Base-by-base conservation (phyloP, 345 rosid genomes). In the Lepidium aucheri region DNA sequence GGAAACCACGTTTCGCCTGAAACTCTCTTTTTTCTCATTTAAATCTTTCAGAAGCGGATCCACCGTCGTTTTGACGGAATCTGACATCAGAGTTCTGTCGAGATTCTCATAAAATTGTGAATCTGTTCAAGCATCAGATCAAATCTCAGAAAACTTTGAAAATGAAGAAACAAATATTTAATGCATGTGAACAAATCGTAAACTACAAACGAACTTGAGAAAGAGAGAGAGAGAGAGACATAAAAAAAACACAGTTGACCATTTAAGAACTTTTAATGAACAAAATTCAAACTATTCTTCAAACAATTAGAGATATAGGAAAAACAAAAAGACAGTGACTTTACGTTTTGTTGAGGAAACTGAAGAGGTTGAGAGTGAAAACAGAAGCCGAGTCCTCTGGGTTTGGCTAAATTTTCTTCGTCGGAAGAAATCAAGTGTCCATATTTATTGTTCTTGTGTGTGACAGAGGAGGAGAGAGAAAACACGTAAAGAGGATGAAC, bases 31-130 rank as follows among this genome's bases (percentile, higher is more conserved):
- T 80, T 83, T 94, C 82, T 82, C 99, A 61, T 90, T 75, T 54
- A 94, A 86, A 81, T 86, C 97, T 75, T 78, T 88, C 82, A 94
- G 38, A 61, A 88, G 65, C 0, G 96, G 99, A 78, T 94, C 99
- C 61, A 75, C 67, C 44, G 8, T 63, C 32, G 67, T 39, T 68
- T 68, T 63, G 12, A 18, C 45, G 54, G 35, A 41, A 67, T 67
- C 68, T 2, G 87, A 78, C 82, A 84, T 81, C 76, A 67, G 64
- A 38, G 32, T 60, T n/a, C 12, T 26, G 26, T 24, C 46, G 40
- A 35, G 22, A 41, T 64, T 54, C 69, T 44, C 69, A 71, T 63
- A n/a, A n/a, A 54, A 17, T 15, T 10, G 43, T 8, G 40, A 50
- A 54, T 72, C 60, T 58, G 61, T 24, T 34, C 24, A 57, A 20